Evolutionary conservation across 2,329 filamentous ascomycete species (phyloP), one percentile per base, ranked within the genome.

Genomic region (Trichoderma lentiforme): DNA sequence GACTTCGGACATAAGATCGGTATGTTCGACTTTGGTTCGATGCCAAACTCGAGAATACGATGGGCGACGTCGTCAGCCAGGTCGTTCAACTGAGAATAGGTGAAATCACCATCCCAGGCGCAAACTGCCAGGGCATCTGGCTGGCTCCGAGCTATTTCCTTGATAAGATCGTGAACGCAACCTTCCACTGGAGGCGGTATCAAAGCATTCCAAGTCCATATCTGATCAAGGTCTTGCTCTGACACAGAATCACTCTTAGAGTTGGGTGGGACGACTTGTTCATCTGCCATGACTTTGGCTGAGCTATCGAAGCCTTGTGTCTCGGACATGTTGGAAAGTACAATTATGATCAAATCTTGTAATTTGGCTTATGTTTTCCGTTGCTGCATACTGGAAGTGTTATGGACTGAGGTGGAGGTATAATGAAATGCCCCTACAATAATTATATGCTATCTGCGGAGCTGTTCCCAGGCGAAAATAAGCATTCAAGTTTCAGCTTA

Each of bases 141-240:
- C 21, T 56, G 64, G 30, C 6, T 39, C 32, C 9, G 30, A 24
- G 18, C 64, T 36, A 68, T 58, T 36, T 81, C 77, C 3, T 78
- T 77, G 66, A 85, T 79, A 64, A 84, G 72, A 56, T 83, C 80
- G 65, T 85, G 83, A 75, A 84, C 83, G 61, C 81, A 83, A 4
- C 58, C 70, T 6, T 74, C 63, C 15, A 74, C 62, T 2, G 65
- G 24, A 58, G 73, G 72, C 4, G 75, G 75, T 5, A 73, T 62
- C 6, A 32, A 47, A 65, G 73, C 71, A 53, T 76, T 76, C 47
- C 71, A 70, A n/a, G 39, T 53, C 72, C 72, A 73, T 53, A 73
- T 62, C 14, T 73, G 58, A 36, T 68, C 65, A 43, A 72, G 63
- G 21, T 61, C 39, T 30, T 65, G 62, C 30, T 65, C 24, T 26